Percentiles rank a stretch among this genome's conserved stretches.
Conservation (phyloP, 495 filamentous ascomycete species). For the Penicillium angulare region DNA sequence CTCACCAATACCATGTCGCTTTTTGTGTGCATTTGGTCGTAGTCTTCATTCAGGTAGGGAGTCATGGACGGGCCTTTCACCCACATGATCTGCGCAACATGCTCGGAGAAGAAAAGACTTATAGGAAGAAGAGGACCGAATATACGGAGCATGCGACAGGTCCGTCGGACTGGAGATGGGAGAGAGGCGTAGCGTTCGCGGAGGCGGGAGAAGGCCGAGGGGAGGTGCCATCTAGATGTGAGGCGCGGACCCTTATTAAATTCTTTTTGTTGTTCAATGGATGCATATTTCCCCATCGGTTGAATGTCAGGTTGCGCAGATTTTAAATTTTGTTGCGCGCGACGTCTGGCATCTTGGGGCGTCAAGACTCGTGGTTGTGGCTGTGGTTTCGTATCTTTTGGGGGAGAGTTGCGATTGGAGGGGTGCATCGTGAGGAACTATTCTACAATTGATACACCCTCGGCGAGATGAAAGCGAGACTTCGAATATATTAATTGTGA, state of each 20-base stretch:
- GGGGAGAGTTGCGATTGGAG: not conserved
- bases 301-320: not conserved
- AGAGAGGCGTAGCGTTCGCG: constrained; percentile 32
- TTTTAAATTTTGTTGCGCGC: constrained; percentile 1
- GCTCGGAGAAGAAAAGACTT: constrained; percentile 60
- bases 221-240: constrained; percentile 9
- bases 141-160: constrained; percentile 43
- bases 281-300: not conserved
- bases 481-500: too few relatives aligned
- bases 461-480: not conserved
- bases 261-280: not conserved
- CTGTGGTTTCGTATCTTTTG: too few relatives aligned
- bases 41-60: constrained; percentile 68
- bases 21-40: constrained; percentile 52
- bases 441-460: not conserved
- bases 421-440: not conserved
- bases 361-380: constrained; percentile 21
- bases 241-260: constrained; percentile 10
- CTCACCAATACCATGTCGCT: constrained; percentile 50
- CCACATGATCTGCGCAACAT: constrained; percentile 60
- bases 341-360: constrained; percentile 20
- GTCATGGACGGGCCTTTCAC: constrained; percentile 75
- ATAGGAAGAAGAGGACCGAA: constrained; percentile 63
- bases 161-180: constrained; percentile 27
- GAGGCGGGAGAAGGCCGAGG: constrained; percentile 29